Conservation (phyloP, 2,329 filamentous ascomycete genomes). For the Paraconiothyrium brasiliense region DNA sequence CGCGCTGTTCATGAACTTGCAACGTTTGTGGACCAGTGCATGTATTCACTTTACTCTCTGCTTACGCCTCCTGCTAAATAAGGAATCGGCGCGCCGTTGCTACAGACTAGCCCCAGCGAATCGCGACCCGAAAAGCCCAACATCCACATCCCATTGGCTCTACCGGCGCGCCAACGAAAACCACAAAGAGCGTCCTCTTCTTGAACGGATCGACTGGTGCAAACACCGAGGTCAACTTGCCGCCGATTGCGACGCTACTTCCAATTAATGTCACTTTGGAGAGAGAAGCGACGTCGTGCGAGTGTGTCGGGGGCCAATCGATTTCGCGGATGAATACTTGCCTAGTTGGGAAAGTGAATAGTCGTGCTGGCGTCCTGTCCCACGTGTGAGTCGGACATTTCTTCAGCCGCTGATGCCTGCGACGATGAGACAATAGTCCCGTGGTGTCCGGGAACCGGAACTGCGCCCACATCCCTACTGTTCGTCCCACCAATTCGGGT, state of each 20-base stretch:
- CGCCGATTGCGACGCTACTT: conserved; percentile 22
- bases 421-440: conserved; percentile 33
- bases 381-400: conserved; percentile 33
- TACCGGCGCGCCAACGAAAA: conserved; percentile 32
- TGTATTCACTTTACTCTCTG: conserved; percentile 20
- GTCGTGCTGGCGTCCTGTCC: conserved; percentile 23
- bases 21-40: conserved; percentile 20
- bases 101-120: conserved; percentile 18
- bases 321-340: conserved; percentile 27
- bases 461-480: conserved; percentile 26
- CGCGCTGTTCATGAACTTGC: conserved; percentile 6
- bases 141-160: conserved; percentile 37
- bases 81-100: conserved; percentile 24
- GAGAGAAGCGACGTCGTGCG: conserved; percentile 18
- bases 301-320: conserved; percentile 9
- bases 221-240: conserved; percentile 20
- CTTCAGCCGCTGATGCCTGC: conserved; percentile 22
- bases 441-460: conserved; percentile 24
- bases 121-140: conserved; percentile 19
- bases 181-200: conserved; percentile 30
- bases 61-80: conserved; percentile 20
- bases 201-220: conserved; percentile 16
- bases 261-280: neutral
- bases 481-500: conserved; percentile 3
- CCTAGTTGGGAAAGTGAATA: conserved; percentile 20